phyloP scores from a whole-genome alignment of 805 yeast species.

The Saccharomyces eubayanus region DNA sequence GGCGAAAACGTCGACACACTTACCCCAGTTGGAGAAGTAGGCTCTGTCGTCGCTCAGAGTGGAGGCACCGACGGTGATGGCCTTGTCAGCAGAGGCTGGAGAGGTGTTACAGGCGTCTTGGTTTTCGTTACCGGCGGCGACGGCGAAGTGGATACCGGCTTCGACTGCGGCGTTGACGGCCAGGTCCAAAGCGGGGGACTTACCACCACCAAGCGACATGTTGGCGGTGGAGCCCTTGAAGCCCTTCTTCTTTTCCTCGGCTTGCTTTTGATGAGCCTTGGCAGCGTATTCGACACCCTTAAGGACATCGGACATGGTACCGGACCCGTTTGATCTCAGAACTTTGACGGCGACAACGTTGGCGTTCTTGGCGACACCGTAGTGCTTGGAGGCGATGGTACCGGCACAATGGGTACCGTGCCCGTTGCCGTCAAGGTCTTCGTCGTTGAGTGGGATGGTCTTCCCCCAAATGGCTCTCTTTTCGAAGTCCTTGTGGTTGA shows the following conservation, averaged over 20 bases:
- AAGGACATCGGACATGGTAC: conserved; percentile 74
- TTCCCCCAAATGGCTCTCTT: conserved; percentile 85
- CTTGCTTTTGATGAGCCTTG: conserved; percentile 52
- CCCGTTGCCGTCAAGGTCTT: conserved; percentile 76
- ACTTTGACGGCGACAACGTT: conserved; percentile 77
- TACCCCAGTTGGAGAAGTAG: conserved; percentile 88
- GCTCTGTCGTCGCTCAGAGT: conserved; percentile 84
- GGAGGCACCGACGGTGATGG: conserved; percentile 92
- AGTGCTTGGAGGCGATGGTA: conserved; percentile 70
- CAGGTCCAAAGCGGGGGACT: conserved; percentile 70
- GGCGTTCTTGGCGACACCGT: conserved; percentile 81
- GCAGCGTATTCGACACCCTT: conserved; percentile 84
- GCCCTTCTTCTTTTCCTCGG: conserved; percentile 44
- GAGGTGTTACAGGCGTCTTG: conserved; percentile 86
- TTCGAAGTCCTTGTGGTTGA: conserved; percentile 65
- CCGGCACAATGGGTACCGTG: conserved; percentile 99
- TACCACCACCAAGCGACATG: conserved; percentile 90
- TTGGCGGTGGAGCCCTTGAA: conserved; percentile 81
- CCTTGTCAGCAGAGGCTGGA: conserved; percentile 77
- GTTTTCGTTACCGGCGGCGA: conserved; percentile 92
- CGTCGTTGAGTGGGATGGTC: conserved; percentile 65
- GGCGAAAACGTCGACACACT: conserved; percentile 91
- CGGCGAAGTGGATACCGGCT: conserved; percentile 83
- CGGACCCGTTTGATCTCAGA: conserved; percentile 72
- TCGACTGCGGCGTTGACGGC: conserved; percentile 83